Evolutionary conservation across 208 protist genomes (phyloP).

Genomic region (Leishmania tarentolae): DNA sequence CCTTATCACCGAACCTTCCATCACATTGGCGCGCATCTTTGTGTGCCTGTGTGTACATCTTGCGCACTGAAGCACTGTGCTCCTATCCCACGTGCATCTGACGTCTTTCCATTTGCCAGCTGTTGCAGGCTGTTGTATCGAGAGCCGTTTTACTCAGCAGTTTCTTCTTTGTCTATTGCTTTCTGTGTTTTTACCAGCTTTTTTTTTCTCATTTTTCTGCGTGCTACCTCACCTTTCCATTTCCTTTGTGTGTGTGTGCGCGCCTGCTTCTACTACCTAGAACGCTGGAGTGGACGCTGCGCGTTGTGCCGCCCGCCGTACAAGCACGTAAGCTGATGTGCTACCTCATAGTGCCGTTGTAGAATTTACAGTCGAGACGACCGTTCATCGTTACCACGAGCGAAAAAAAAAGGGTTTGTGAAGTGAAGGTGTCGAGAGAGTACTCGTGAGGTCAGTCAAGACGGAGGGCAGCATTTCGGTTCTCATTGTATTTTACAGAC

Average conservation of each 20-base stretch:
- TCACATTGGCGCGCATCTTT: neutral
- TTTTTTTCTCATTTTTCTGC: neutral
- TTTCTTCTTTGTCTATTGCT: slow-evolving; percentile 8
- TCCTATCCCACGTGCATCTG: neutral
- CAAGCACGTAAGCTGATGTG: neutral
- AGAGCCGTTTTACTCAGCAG: neutral
- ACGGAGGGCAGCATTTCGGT: neutral
- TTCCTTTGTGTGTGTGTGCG: neutral
- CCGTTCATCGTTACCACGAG: neutral
- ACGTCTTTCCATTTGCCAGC: neutral
- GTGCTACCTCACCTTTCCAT: neutral
- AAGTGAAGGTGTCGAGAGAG: neutral
- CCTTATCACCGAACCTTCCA: neutral
- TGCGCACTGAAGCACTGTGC: neutral
- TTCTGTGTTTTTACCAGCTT: neutral
- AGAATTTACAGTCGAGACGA: neutral
- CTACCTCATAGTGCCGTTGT: neutral
- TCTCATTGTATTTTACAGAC: neutral
- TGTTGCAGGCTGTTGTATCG: neutral
- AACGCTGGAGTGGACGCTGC: neutral
- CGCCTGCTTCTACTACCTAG: neutral
- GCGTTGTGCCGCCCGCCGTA: neutral
- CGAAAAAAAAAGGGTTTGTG: neutral
- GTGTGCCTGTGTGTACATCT: neutral
- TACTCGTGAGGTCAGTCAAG: neutral